Percentiles rank a stretch among this genome's conserved stretches.
Evolutionary conservation across 805 yeast species (phyloP).

Genomic region (Candida takata): DNA sequence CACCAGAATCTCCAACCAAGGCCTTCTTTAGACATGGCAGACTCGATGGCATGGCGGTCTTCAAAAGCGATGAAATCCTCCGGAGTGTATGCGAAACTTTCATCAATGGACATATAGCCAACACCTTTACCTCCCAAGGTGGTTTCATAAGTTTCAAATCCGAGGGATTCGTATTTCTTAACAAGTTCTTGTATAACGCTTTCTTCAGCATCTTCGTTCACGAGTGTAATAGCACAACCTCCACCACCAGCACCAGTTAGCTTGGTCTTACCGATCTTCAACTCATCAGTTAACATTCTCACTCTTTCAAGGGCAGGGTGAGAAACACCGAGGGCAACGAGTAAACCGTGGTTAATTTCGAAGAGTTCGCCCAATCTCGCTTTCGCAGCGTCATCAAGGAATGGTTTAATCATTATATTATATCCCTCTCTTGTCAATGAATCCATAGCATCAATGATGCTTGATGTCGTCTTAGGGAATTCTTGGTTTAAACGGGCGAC

Average conservation of each 20-base stretch:
- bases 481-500: constrained; percentile 52
- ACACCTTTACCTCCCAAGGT: constrained; percentile 88
- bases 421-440: constrained; percentile 68
- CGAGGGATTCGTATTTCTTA: constrained; percentile 33
- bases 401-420: constrained; percentile 48
- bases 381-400: constrained; percentile 35
- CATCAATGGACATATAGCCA: constrained; percentile 36
- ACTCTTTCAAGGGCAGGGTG: constrained; percentile 86
- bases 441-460: constrained; percentile 72
- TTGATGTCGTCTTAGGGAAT: constrained; percentile 47
- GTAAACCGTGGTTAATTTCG: constrained; percentile 78
- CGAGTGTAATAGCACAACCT: constrained; percentile 90
- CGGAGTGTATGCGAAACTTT: constrained; percentile 15
- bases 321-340: constrained; percentile 82
- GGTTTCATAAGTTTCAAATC: constrained; percentile 73
- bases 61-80: constrained; percentile 33
- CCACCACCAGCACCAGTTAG: constrained; percentile 99
- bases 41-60: constrained; percentile 42
- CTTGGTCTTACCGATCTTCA: constrained; percentile 77
- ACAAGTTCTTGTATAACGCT: constrained; percentile 30
- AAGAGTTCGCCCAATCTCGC: constrained; percentile 52
- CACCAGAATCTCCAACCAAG: constrained; percentile 59
- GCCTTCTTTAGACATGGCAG: constrained; percentile 36
- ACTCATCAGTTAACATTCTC: constrained; percentile 54
- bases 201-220: constrained; percentile 35